Evolutionary conservation across 1,139 yeast genomes (phyloP), one percentile per base, ranked within the genome.

Genomic region (Taiozyma sp.): DNA sequence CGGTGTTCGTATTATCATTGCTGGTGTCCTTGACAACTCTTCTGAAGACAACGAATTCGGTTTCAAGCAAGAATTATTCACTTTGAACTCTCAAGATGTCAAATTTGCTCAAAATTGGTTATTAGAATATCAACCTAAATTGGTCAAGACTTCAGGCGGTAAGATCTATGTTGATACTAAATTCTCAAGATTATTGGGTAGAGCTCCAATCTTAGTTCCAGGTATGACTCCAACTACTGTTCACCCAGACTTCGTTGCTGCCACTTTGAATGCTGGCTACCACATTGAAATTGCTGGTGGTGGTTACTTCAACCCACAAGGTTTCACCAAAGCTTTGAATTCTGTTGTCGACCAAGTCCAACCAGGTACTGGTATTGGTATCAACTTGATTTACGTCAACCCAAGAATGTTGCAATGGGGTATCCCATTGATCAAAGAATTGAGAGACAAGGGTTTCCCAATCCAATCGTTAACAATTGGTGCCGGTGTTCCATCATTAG

Each of bases 211-310:
- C 61, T 87, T 95, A 87, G 95, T 93, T 61, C 97, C 99, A 47
- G 99, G 99, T 76, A 93, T 93, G 99, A 93, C 99, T 43, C 99
- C 99, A 66, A 84, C 96, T 47, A 93, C 99, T 29, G 97, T 92
- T 52, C 86, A 90, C 61, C 93, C 99, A 47, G 93, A 89, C 56
- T 91, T 93, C 66, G 93, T 93, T 52, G 85, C 96, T 57, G 96
- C 96, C 42, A 84, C 97, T 39, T 80, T 91, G 66, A 92, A 92
- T 67, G 91, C 98, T 51, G 99, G 99, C 55, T 93, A 92, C 75
- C 96, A 91, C 67, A 90, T 93, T 67, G 99, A 93, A 76, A 79
- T 93, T 65, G 99, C 96, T 49, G 99, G 99, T 71, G 99, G 99
- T 77, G 99, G 98, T 68, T 93, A 93, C 73, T 93, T 93, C 71